A percentile compares a stretch with the other conserved stretches of the same genome.
Evolutionary conservation across 2,329 filamentous ascomycete species (phyloP).

Genomic region (Gaeumannomyces tritici): DNA sequence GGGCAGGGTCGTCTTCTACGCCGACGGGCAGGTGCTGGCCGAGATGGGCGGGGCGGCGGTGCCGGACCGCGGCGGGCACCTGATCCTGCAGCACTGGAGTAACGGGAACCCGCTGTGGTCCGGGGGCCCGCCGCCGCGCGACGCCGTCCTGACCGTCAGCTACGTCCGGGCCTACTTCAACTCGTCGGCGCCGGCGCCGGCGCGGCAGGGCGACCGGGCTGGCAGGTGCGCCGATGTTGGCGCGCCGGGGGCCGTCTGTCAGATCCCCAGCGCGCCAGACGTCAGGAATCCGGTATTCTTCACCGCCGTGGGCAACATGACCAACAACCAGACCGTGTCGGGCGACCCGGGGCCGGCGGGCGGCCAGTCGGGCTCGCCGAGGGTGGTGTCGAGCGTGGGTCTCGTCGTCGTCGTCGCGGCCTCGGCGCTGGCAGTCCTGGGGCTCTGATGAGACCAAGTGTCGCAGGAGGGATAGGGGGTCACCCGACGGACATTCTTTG

Average conservation of each 20-base stretch:
- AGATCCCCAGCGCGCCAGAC: conserved; percentile 32
- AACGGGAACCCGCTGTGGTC: conserved; percentile 67
- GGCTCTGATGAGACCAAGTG: background rate
- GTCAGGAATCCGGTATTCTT: conserved; percentile 37
- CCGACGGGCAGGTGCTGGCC: conserved; percentile 49
- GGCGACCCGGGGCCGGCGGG: background rate
- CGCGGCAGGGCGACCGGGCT: conserved; percentile 26
- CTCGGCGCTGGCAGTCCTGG: background rate
- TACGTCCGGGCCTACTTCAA: conserved; percentile 79
- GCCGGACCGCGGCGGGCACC: conserved; percentile 51
- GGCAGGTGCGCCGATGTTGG: conserved; percentile 29
- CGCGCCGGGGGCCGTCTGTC: conserved; percentile 31
- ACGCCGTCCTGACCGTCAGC: conserved; percentile 53
- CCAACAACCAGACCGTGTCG: conserved; percentile 34
- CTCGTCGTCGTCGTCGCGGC: background rate
- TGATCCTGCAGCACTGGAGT: conserved; percentile 70
- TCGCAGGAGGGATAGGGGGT: no score
- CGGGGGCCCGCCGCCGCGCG: conserved; percentile 53
- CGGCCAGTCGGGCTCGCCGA: background rate
- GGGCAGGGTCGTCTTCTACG: conserved; percentile 56
- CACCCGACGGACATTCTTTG: background rate
- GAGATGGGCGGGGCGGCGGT: conserved; percentile 46
- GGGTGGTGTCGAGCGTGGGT: background rate
- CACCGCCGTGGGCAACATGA: conserved; percentile 32
- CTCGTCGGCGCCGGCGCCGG: conserved; percentile 40